Evolutionary conservation across 371 early-diverging fungal species (phyloP), one percentile per base, ranked within the genome.

Genomic region (Lichtheimia corymbifera): DNA sequence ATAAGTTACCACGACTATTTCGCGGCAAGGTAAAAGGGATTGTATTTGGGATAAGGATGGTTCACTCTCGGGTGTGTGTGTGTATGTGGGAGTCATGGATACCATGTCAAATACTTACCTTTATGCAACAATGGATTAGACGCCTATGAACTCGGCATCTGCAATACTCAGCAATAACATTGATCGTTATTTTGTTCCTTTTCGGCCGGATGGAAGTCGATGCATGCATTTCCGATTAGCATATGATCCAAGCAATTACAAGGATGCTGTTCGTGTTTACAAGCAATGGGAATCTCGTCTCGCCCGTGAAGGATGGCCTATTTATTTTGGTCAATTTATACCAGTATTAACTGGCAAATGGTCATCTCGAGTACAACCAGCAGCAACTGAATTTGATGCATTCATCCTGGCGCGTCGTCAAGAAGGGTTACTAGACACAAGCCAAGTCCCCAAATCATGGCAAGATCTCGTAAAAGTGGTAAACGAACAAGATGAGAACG

Each of bases 131-230:
- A 45, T 45, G 17, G 5, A 2, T 18, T 22, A 90, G 86, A 93
- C 93, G 28, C 93, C 94, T 5, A 77, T 77, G 74, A 93, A 93
- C 65, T 91, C 91, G 44, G 91, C 92, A 5, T 89, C 89, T 20
- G 88, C 91, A 4, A 77, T 87, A 47, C 68, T 94, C 62, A 92
- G 93, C 5, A 84, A 83, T 53, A 94, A 94, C 53, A 82, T 78
- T 13, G 93, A 93, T 70, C 82, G 85, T 42, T 84, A 89, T 58
- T 94, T 94, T 79, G 65, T 85, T 5, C 79, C 86, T 24, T 87
- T 88, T 62, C 80, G 81, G 28, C 85, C 87, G 1, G 77, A 76
- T 24, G 93, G 91, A 15, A 80, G 86, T 18, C 76, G 73, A 45
- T 83, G 83, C 49, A 85, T 74, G 20, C 87, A 90, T 65, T 94